Conservation (phyloP, 768 basidiomycete genomes). For the Xerocomellus amylosporus region DNA sequence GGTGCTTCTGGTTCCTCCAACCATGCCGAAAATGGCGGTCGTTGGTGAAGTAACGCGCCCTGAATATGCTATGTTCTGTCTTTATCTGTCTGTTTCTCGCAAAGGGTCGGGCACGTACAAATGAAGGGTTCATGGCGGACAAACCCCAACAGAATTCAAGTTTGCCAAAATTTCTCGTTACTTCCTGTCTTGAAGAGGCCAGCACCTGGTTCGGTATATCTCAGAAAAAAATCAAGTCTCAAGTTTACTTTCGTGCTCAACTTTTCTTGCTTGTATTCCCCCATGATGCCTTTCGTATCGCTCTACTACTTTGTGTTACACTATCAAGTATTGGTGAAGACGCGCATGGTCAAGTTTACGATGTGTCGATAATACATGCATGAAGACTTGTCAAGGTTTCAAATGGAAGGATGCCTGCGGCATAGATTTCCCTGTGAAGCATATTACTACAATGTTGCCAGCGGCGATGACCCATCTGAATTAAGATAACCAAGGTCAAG, state of each 20-base stretch:
- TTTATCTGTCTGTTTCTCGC: slow-evolving; percentile 29
- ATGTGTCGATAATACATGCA: slow-evolving; percentile 38
- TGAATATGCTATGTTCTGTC: slow-evolving; percentile 27
- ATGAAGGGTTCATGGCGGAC: slow-evolving; percentile 44
- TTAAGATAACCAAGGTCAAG: slow-evolving; percentile 22
- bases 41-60: slow-evolving; percentile 53
- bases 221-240: slow-evolving; percentile 57
- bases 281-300: slow-evolving; percentile 40
- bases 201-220: slow-evolving; percentile 52
- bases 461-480: slow-evolving; percentile 21
- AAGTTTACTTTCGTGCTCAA: slow-evolving; percentile 58
- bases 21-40: slow-evolving; percentile 44
- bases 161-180: slow-evolving; percentile 50
- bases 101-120: slow-evolving; percentile 43
- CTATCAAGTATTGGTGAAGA: slow-evolving; percentile 39
- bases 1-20: slow-evolving; percentile 36
- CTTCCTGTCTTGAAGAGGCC: slow-evolving; percentile 46
- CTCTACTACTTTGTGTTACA: slow-evolving; percentile 48
- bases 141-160: slow-evolving; percentile 40
- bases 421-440: slow-evolving; percentile 20
- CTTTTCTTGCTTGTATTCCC: slow-evolving; percentile 48
- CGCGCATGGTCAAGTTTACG: slow-evolving; percentile 36
- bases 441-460: neutral
- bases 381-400: slow-evolving; percentile 30
- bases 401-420: slow-evolving; percentile 13